Percentiles rank a stretch among this genome's conserved stretches.
These are phyloP conservation scores for Centella asiatica DNA, from an alignment of 129 eudicot genomes.

Conservation along the genomic window DNA sequence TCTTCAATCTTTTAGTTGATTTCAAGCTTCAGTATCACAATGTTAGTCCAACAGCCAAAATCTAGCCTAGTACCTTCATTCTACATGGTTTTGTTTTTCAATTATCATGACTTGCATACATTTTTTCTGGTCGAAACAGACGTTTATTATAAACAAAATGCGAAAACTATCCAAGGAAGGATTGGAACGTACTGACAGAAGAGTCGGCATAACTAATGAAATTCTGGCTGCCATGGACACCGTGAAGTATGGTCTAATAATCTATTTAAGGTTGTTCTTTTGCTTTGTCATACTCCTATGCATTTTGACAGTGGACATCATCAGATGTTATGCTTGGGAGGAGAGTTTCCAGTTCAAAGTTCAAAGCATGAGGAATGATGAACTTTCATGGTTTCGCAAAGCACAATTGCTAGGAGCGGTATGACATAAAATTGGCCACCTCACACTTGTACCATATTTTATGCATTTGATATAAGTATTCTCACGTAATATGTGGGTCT, in stretches of 20 bases:
- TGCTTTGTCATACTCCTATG: neutral
- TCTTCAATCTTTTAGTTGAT: too few relatives aligned
- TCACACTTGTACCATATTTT: neutral
- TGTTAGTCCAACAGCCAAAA: too few relatives aligned
- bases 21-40: too few relatives aligned
- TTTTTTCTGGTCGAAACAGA: constrained; percentile 36
- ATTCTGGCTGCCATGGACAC: constrained; percentile 90
- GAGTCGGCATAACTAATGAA: constrained; percentile 94
- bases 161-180: constrained; percentile 82
- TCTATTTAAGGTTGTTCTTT: neutral
- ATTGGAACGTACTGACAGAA: constrained; percentile 84
- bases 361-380: constrained; percentile 48
- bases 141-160: constrained; percentile 77
- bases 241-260: constrained; percentile 56
- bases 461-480: neutral
- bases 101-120: constrained; percentile 7
- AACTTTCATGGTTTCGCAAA: constrained; percentile 66
- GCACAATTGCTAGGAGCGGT: constrained; percentile 66
- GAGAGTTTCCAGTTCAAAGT: constrained; percentile 61
- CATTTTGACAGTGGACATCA: neutral
- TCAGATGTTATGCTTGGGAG: constrained; percentile 94
- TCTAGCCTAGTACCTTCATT: too few relatives aligned
- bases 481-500: neutral
- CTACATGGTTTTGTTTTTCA: neutral
- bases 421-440: constrained; percentile 4